Base-by-base conservation (phyloP, 2,329 filamentous ascomycete species). In the Cladobotryum protrusum region DNA sequence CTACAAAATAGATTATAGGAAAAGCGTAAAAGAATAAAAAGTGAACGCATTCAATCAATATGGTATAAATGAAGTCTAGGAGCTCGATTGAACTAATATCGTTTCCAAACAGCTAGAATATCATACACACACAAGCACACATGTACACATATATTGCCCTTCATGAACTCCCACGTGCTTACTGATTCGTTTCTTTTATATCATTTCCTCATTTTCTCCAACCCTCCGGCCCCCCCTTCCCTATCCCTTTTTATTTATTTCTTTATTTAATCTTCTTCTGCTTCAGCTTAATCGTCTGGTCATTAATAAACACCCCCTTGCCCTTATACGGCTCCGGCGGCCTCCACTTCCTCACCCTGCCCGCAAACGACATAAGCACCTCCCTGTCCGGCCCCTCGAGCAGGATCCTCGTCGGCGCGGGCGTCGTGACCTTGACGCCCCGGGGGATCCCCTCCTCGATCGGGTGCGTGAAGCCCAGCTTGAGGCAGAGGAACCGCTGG, bases 231-330 rank as follows among this genome's bases (percentile, higher is more conserved):
- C n/a, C n/a, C n/a, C n/a, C n/a, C n/a, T n/a, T n/a, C n/a, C n/a
- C n/a, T 19, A 4, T 32, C 8, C 33, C 15, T 42, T 17, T 14
- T 24, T 44, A 19, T n/a, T 13, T 40, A 20, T 17, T 20, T 2
- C 42, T 64, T 74, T 83, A 93, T 78, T 91, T 92, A 69, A 92
- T 89, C 81, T 92, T 93, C 86, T 96, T 99, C 63, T 89, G 86
- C 85, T 99, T 99, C 71, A 99, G 70, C 79, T 87, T 95, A 73
- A 99, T 96, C 29, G 90, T 96, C 78, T 99, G 90, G 56, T 91
- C 89, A 64, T 97, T 95, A 61, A 99, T 85, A 67, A 97, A 99
- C 61, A 99, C 95, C 61, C 93, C 93, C 82, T 99, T 97, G 59
- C 93, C 93, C 82, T 99, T 99, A 72, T 99, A 99, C 57, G 93